Evolutionary conservation across 495 filamentous ascomycete genomes (phyloP).

Genomic region (Neurospora pannonica): DNA sequence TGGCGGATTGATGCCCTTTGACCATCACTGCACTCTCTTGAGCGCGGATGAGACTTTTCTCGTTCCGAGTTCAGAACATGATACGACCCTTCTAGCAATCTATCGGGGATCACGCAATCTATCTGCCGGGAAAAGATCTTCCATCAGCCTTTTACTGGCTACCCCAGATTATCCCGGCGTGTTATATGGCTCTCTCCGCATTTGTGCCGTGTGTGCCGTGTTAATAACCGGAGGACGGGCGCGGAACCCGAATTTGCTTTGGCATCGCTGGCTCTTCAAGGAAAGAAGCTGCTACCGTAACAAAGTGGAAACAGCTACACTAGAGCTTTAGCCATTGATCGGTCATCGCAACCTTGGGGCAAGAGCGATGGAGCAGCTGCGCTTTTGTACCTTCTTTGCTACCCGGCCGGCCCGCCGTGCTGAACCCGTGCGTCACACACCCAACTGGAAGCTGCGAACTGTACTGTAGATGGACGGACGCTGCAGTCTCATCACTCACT

Average conservation of each 20-base stretch:
- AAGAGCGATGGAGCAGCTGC: not conserved
- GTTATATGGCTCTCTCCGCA: not conserved
- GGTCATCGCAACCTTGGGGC: not conserved
- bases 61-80: not conserved
- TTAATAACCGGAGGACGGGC: not conserved
- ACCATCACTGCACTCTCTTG: too few species aligned
- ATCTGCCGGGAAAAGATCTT: not conserved
- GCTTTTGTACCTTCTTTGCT: not conserved
- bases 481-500: too few species aligned
- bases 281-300: not conserved
- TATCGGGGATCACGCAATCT: not conserved
- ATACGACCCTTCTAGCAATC: not conserved
- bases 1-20: too few species aligned
- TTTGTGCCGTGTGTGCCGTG: not conserved
- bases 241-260: not conserved
- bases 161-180: not conserved
- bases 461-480: too few species aligned
- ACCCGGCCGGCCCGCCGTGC: not conserved
- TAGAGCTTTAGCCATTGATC: not conserved
- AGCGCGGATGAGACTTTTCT: not conserved
- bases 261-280: not conserved
- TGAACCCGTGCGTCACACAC: not conserved
- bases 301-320: not conserved
- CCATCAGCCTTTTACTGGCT: not conserved
- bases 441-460: not conserved